Evolutionary conservation across 2,329 filamentous ascomycete species (phyloP), one percentile per base, ranked within the genome.

Genomic region (Ascosphaera acerosa): DNA sequence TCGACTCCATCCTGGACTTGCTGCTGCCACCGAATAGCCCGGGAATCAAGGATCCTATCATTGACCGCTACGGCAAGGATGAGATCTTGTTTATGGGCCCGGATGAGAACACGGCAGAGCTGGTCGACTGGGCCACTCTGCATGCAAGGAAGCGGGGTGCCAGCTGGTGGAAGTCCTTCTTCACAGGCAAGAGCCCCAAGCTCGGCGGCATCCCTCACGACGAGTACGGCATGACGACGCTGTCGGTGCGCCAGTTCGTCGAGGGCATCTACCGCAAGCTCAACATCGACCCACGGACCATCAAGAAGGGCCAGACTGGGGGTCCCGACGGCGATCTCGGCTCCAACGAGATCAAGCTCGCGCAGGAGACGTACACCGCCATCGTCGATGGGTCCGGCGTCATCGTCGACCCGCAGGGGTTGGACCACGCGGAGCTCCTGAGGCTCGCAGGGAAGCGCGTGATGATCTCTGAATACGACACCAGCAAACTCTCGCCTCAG

Each of bases 101-200:
- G 1, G 87, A 97, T 42, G 87, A 97, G 69, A 97, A 97, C 58
- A 97, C 87, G 1, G 87, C 87, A 15, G 80, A 91, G 45, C 64
- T 97, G 19, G 87, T 97, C 32, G 72, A 97, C 54, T 97, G 87
- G 87, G 87, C 87, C n/a, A 97, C 87, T 2, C 74, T 87, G 52
- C 87, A 97, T 52, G 87, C 87, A 36, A 70, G 80, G 32, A 59
- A 60, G 37, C 72, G 87, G 42, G 81, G 81, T 29, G 87, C 87
- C 3, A 80, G 81, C 17, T 97, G 84, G 80, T 97, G 87, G 87
- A 97, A 97, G 63, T 97, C 87, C 0, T 97, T 97, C 67, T 97
- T 97, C 64, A 97, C 87, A 2, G 87, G 87, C 46, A 97, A 97
- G 64, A 91, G 80, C 42, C 87, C 81, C 32, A 87, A 76, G 54